Evolutionary conservation across 306 rosid species (phyloP), one percentile per base, ranked within the genome.

Genomic region (Rosa lucieae): DNA sequence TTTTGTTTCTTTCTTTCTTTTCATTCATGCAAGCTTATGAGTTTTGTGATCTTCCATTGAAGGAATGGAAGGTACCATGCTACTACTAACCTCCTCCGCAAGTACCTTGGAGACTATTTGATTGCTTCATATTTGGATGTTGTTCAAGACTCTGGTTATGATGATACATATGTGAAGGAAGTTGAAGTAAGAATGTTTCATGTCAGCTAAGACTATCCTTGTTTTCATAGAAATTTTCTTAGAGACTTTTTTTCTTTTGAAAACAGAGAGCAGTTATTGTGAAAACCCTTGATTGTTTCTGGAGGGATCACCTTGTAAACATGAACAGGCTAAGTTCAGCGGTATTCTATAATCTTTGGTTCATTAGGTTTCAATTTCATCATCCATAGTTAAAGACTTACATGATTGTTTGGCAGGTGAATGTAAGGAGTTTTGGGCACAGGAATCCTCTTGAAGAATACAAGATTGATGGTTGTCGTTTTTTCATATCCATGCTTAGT

Each of bases 301-400:
- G 99, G 99, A 91, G 97, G 80, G 98, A 95, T 89, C 98, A 92
- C 86, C 99, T 95, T 47, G 80, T 95, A 80, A 95, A 95, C 94
- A 95, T 95, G 99, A 95, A 95, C 82, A 85, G 91, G 63, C 98
- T 92, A 77, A 95, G 92, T 82, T 95, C 98, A 59, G 98, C 98
- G 92, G 98, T 95, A 95, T 73, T 32, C 46, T 67, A 6, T 26
- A 26, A 67, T 61, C 67, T 52, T 72, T 68, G 85, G 26, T 80
- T 65, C 37, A 42, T 47, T 77, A 32, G 48, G 56, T 74, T 66
- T 62, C 81, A 13, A 73, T 82, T 87, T 65, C 59, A 73, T 82
- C 80, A 77, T 69, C 23, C 69, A 59, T 58, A 2, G 29, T 52
- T 32, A 2, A 47, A 81, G 63, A 80, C 89, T 92, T 46, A 80